phyloP scores from a whole-genome alignment of 371 early-diverging fungal species.

The Rhizomucor miehei region DNA sequence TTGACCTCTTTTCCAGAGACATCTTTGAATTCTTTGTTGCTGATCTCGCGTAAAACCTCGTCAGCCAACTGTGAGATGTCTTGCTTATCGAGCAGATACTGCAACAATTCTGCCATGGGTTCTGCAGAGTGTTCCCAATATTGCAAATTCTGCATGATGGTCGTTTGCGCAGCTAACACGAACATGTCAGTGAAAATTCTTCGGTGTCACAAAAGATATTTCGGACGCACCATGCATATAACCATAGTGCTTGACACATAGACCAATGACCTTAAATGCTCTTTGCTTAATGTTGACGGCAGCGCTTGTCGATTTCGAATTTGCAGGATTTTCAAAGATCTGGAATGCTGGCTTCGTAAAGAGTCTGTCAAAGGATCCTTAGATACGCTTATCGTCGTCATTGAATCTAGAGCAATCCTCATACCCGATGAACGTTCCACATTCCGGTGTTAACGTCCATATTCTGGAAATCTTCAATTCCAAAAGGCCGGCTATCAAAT shows the following conservation, averaged over 20 bases:
- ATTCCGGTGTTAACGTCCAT: constrained; percentile 77
- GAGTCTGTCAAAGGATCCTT: constrained; percentile 42
- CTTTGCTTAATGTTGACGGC: constrained; percentile 42
- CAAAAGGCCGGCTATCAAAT: constrained; percentile 54
- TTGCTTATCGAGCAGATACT: constrained; percentile 59
- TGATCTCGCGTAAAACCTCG: constrained; percentile 73
- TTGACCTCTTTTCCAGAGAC: constrained; percentile 43
- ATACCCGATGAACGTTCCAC: constrained; percentile 70
- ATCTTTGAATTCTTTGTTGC: constrained; percentile 62
- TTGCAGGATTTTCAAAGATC: constrained; percentile 75
- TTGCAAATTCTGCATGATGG: constrained; percentile 84
- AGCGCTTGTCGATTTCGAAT: constrained; percentile 49
- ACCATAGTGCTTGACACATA: constrained; percentile 72
- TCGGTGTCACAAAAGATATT: background rate
- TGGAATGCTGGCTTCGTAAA: constrained; percentile 85
- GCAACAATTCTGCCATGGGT: constrained; percentile 85
- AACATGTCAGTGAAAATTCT: background rate
- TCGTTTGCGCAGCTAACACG: constrained; percentile 69
- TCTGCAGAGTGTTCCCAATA: constrained; percentile 93
- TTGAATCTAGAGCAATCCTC: background rate
- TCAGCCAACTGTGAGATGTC: constrained; percentile 75
- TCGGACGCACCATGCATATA: constrained; percentile 62
- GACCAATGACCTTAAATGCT: constrained; percentile 60
- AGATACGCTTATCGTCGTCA: no score
- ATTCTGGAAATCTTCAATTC: constrained; percentile 71